Evolutionary conservation across 2,329 filamentous ascomycete species (phyloP).

Genomic region (Rhexocercosporidium sp.): DNA sequence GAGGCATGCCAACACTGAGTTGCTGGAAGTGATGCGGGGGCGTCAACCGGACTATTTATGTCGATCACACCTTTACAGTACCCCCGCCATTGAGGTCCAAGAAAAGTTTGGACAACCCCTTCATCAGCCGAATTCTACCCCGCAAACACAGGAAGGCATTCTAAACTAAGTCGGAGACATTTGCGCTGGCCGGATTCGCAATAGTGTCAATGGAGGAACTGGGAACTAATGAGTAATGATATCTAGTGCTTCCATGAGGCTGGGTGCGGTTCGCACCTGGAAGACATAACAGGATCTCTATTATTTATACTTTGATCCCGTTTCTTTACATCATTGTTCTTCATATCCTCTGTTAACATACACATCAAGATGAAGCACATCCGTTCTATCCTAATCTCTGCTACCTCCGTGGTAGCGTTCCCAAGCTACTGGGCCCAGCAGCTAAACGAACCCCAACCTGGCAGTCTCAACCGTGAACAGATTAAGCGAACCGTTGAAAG

Average conservation of each 20-base stretch:
- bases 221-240: not conserved
- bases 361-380: not conserved
- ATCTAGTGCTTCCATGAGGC: not conserved
- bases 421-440: not conserved
- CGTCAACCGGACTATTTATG: not conserved
- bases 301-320: not conserved
- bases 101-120: not conserved
- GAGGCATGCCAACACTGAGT: no score
- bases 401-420: not conserved
- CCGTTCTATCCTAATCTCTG: not conserved
- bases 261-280: not conserved
- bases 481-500: not conserved
- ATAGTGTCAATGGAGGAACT: not conserved
- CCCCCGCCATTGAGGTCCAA: not conserved
- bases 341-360: not conserved
- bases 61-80: not conserved
- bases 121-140: not conserved
- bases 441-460: not conserved
- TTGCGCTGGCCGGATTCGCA: not conserved
- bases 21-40: not conserved
- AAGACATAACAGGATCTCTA: not conserved
- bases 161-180: not conserved
- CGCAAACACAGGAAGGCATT: not conserved
- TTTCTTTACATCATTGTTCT: not conserved
- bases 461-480: not conserved